Evolutionary conservation across 257 asterid genomes (phyloP), one percentile per base, ranked within the genome.

Genomic region (Anisodus acutangulus): DNA sequence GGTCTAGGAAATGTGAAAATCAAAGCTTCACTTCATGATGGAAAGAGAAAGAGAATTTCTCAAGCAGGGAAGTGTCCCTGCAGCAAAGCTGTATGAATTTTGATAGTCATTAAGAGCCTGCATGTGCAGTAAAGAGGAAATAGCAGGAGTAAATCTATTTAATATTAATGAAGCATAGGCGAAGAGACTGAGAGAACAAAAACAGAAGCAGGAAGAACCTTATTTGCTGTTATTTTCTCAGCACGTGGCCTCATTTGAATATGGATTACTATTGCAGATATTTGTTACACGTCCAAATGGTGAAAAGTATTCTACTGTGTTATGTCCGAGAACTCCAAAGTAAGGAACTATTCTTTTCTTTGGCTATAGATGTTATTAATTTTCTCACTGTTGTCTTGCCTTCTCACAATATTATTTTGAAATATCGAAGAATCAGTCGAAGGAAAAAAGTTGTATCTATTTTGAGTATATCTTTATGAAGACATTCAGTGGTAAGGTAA

Each of bases 271-370:
- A 31, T 49, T 88, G 85, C 95, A 97, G 99, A 87, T 89, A 83
- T 97, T 97, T 90, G 94, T 97, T 86, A 92, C 95, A 58, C 93
- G 97, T 43, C 92, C 95, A 39, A 90, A 88, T 83, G 98, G 97
- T 83, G 90, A 88, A 85, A 93, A 86, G 19, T 89, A 86, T 88
- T 92, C 98, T 63, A 92, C 93, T 83, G 99, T 97, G 55, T 90
- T 97, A 54, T 97, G 96, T 89, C 92, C 98, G 15, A 88, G 89
- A 87, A 86, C 85, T 88, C 92, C 93, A 22, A 84, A 87, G 98
- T 95, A 90, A 89, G 97, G 71, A 78, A 81, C 85, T 74, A 19
- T 72, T 22, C 58, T 76, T 79, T 17, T 5, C 67, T 80, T 78
- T 81, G 60, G 19, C 19, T 22, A 19, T 62, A 66, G 63, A 80